A percentile compares a stretch with the other conserved stretches of the same genome.
These are phyloP conservation scores for Kingdonia uniflora DNA, from an alignment of 164 flowering plant species.

Conservation along the genomic window DNA sequence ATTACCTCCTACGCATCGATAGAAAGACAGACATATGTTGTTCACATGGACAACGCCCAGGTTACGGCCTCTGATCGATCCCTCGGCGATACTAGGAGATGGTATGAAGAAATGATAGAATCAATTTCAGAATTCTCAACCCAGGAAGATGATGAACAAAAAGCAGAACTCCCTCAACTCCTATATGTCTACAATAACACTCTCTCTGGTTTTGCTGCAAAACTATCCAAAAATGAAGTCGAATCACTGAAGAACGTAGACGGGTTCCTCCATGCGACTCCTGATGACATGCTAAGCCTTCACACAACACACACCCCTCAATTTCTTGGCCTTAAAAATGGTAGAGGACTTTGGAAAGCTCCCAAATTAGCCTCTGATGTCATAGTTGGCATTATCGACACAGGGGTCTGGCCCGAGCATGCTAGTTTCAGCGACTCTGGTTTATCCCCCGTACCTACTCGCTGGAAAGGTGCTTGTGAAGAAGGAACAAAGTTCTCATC, in stretches of 20 bases:
- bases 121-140: constrained; percentile 22
- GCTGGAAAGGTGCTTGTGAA: constrained; percentile 65
- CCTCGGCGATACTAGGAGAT: constrained; percentile 17
- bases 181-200: constrained; percentile 45
- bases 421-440: constrained; percentile 38
- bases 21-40: constrained; percentile 37
- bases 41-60: constrained; percentile 56
- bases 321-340: constrained; percentile 56
- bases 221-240: constrained; percentile 38
- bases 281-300: constrained; percentile 39
- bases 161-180: constrained; percentile 26
- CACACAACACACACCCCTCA: constrained; percentile 68
- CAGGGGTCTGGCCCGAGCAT: constrained; percentile 84
- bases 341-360: constrained; percentile 49
- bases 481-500: constrained; percentile 35
- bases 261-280: constrained; percentile 46
- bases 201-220: constrained; percentile 58
- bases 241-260: constrained; percentile 25
- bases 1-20: constrained; percentile 17
- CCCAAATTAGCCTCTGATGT: constrained; percentile 36
- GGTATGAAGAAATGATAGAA: constrained; percentile 35
- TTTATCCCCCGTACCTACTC: constrained; percentile 38
- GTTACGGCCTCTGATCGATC: constrained; percentile 16
- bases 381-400: constrained; percentile 62
- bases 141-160: constrained; percentile 16